A percentile compares a stretch with the other conserved stretches of the same genome.
Conservation (phyloP, 345 rosid genomes). For the Citrus trifoliata region DNA sequence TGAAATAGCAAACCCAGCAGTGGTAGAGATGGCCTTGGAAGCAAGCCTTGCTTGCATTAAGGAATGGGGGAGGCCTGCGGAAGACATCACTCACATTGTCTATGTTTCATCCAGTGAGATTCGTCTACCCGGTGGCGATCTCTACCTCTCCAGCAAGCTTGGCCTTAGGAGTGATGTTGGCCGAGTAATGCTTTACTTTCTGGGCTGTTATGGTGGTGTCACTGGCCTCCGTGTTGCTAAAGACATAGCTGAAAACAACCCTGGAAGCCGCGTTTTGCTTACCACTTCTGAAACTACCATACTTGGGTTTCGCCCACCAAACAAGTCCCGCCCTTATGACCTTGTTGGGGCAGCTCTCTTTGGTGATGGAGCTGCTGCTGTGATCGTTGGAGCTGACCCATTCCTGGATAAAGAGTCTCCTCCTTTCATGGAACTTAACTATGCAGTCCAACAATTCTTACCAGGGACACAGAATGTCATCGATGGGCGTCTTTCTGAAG, state of each 20-base stretch:
- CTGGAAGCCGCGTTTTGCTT: conserved; percentile 75
- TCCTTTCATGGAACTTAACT: conserved; percentile 85
- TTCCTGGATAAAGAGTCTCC: conserved; percentile 48
- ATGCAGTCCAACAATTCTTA: conserved; percentile 78
- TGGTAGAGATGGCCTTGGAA: conserved; percentile 76
- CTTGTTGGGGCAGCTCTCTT: conserved; percentile 94
- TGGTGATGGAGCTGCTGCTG: conserved; percentile 94
- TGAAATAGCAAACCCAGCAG: conserved; percentile 85
- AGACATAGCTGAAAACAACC: conserved; percentile 94
- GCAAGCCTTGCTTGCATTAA: conserved; percentile 80
- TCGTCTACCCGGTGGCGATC: conserved; percentile 92
- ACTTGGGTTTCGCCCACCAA: conserved; percentile 88
- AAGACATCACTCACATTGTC: conserved; percentile 82
- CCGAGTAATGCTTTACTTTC: conserved; percentile 86
- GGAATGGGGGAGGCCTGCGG: conserved; percentile 77
- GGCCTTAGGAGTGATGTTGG: conserved; percentile 68
- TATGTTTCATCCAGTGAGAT: conserved; percentile 94
- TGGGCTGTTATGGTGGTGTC: conserved; percentile 89
- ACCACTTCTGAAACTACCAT: conserved; percentile 93
- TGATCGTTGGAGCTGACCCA: conserved; percentile 69
- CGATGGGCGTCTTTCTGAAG: conserved; percentile 77
- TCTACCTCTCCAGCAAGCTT: conserved; percentile 65
- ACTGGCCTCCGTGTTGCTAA: conserved; percentile 94
- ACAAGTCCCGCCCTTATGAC: conserved; percentile 79
- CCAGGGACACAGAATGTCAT: conserved; percentile 80